A percentile compares a stretch with the other conserved stretches of the same genome.
Conservation (phyloP, 257 asterid genomes). For the Salvia splendens region DNA sequence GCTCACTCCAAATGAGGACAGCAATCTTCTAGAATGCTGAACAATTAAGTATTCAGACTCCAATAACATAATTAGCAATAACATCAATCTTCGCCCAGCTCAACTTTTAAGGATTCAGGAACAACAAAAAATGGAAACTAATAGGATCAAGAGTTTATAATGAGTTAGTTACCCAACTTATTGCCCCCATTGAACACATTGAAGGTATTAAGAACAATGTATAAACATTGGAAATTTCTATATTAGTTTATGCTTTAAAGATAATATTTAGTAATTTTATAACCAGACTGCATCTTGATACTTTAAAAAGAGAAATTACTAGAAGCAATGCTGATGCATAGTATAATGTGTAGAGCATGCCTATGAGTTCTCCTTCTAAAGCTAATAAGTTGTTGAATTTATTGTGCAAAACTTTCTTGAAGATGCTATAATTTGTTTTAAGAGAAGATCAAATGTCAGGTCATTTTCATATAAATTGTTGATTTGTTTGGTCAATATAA, state of each 20-base stretch:
- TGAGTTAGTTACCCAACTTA: conserved; percentile 1
- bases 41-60: background rate
- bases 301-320: background rate
- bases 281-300: background rate
- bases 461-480: background rate
- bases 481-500: background rate
- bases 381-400: background rate
- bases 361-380: conserved; percentile 8
- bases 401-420: background rate
- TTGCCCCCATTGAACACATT: background rate
- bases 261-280: background rate
- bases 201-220: background rate
- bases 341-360: background rate
- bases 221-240: background rate
- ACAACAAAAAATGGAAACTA: conserved; percentile 2
- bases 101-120: background rate
- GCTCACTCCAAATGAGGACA: background rate
- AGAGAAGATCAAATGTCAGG: background rate
- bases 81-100: conserved; percentile 18
- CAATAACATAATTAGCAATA: conserved; percentile 15
- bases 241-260: conserved; percentile 14
- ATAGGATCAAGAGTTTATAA: conserved; percentile 1
- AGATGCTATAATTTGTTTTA: background rate
- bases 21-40: conserved; percentile 3
- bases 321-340: background rate